Base-by-base conservation (phyloP, 257 asterid species). In the Petrea volubilis region DNA sequence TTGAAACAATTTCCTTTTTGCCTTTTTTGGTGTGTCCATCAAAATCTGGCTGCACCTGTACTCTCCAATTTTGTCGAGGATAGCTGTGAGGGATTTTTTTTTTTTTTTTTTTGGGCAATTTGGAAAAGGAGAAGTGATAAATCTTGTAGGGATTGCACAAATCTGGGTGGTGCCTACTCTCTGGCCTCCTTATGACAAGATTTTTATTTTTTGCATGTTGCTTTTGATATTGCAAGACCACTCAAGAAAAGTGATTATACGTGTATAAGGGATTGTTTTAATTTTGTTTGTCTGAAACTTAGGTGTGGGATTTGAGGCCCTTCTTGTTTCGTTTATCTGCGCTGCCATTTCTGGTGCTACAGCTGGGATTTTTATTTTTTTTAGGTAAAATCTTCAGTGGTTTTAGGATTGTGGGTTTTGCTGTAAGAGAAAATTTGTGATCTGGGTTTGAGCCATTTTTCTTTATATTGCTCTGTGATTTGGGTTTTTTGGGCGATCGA, bases 251-350 rank as follows among this genome's bases (percentile, higher is more conserved):
- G 60, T 40, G 59, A 38, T 67, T 33, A 24, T 72, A 29, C 74
- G 74, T 60, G 76, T 64, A 33, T n/a, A 49, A 75, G 12, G 4
- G 21, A 38, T 8, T 59, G 47, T 20, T 2, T 31, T 53, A 0
- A 14, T 62, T 51, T 73, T 73, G 56, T 47, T 41, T 47, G 4
- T 63, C 60, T 53, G 66, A 34, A 14, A 27, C 38, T 15, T 34
- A 57, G 57, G 49, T 51, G 77, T 36, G 74, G 38, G 65, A 70
- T 70, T 74, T 58, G 21, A 49, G 75, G 43, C 56, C 68, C 7
- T 57, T 29, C 55, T 77, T 68, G 46, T 41, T 72, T 55, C 51
- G 59, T 68, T 53, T 67, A 43, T 59, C 7, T 6, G 71, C 28
- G 71, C 56, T 43, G 6, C 64, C 36, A 57, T 55, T 60, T 79